Conservation (phyloP, 371 early-diverging fungal genomes). For the Syncephalastrum sp. region DNA sequence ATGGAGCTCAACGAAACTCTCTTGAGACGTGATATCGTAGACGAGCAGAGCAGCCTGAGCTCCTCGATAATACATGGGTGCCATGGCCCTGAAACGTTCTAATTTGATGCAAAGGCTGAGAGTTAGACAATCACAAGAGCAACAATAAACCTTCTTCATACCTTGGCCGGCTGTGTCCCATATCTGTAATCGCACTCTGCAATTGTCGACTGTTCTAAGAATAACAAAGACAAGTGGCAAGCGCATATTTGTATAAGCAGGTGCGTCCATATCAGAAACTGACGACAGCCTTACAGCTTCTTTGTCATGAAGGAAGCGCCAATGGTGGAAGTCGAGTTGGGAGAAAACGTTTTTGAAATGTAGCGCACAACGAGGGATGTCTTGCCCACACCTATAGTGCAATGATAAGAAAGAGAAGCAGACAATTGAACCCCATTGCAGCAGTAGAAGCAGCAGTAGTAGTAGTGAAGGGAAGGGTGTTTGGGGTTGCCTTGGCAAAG, state of each 20-base stretch:
- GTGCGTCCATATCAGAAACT: conserved; percentile 1
- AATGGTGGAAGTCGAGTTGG: conserved; percentile 78
- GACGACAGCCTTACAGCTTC: conserved; percentile 55
- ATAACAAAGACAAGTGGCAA: background rate
- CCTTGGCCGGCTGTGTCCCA: conserved; percentile 76
- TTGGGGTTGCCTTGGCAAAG: conserved; percentile 2
- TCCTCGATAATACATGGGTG: conserved; percentile 82
- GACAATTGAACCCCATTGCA: background rate
- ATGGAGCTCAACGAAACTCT: conserved; percentile 25
- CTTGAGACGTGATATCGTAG: conserved; percentile 46
- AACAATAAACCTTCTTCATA: conserved; percentile 13
- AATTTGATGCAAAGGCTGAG: background rate
- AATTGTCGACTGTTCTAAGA: conserved; percentile 61
- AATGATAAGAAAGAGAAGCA: too few species aligned
- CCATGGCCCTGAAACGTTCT: conserved; percentile 70
- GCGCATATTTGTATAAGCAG: background rate
- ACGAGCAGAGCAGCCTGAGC: conserved; percentile 70
- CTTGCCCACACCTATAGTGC: conserved; percentile 73
- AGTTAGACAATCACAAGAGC: too few species aligned
- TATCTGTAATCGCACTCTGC: conserved; percentile 67
- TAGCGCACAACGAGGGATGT: conserved; percentile 82
- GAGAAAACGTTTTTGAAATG: conserved; percentile 75
- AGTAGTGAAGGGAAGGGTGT: background rate
- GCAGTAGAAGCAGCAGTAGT: too few species aligned
- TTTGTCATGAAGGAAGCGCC: conserved; percentile 83